phyloP scores from a whole-genome alignment of 2,329 filamentous ascomycete genomes.

The Ophiostoma montium region DNA sequence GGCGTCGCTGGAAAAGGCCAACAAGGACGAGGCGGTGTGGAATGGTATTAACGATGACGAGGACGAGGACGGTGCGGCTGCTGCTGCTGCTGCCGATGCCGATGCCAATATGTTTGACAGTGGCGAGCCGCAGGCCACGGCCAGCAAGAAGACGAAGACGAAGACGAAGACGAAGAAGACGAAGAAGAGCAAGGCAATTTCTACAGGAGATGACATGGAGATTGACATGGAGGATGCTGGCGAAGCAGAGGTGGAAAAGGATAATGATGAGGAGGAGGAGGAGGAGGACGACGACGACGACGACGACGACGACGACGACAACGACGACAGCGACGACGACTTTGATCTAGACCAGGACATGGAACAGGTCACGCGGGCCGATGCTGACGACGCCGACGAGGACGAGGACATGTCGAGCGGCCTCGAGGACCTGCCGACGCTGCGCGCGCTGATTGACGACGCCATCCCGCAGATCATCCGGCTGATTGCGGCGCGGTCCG shows the following conservation, averaged over 20 bases:
- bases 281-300: constrained; percentile 2
- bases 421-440: constrained; percentile 39
- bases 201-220: constrained; percentile 20
- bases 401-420: constrained; percentile 28
- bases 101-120: constrained; percentile 27
- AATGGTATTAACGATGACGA: constrained; percentile 19
- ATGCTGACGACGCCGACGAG: constrained; percentile 22
- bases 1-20: constrained; percentile 32
- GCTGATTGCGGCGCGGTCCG: constrained; percentile 26
- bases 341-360: constrained; percentile 35
- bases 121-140: constrained; percentile 23
- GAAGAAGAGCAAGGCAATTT: constrained; percentile 8
- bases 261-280: constrained; percentile 19
- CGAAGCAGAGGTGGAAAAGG: not conserved
- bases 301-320: constrained; percentile 19
- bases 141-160: constrained; percentile 16
- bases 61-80: constrained; percentile 41
- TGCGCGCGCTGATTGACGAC: constrained; percentile 31
- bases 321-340: constrained; percentile 7
- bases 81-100: constrained; percentile 20
- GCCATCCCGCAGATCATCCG: constrained; percentile 36
- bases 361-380: constrained; percentile 43
- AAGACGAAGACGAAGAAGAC: no score
- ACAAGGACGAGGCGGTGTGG: constrained; percentile 25
- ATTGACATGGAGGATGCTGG: constrained; percentile 23